Percentiles rank a stretch among this genome's conserved stretches.
Conservation (phyloP, 306 rosid genomes). For the Oemleria cerasiformis region DNA sequence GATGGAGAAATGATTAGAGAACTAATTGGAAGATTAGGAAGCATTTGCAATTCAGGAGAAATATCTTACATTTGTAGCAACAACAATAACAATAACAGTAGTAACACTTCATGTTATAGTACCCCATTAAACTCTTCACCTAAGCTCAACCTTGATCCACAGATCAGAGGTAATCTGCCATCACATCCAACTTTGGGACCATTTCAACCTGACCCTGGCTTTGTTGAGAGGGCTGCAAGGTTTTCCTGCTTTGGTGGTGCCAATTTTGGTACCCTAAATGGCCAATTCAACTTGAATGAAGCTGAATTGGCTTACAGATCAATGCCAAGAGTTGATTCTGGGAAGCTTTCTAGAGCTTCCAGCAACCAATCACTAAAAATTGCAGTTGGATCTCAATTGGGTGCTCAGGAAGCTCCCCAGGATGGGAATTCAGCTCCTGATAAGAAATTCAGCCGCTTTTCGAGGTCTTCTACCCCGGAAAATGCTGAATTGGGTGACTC, state of each 20-base stretch:
- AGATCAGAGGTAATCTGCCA: conserved; percentile 27
- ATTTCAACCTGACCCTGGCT: conserved; percentile 51
- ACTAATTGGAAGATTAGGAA: conserved; percentile 51
- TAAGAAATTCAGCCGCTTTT: conserved; percentile 32
- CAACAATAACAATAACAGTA: conserved; percentile 26
- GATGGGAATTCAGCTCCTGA: conserved; percentile 25
- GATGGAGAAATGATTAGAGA: conserved; percentile 43
- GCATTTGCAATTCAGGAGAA: conserved; percentile 47
- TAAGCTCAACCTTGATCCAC: conserved; percentile 43
- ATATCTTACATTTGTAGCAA: conserved; percentile 33
- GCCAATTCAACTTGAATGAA: conserved; percentile 34
- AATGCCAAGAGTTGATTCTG: conserved; percentile 35
- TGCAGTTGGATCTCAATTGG: conserved; percentile 36
- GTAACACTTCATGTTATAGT: conserved; percentile 48
- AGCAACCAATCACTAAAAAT: conserved; percentile 24
- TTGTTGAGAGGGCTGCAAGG: conserved; percentile 52
- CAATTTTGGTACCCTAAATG: conserved; percentile 20
- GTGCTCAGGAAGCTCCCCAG: conserved; percentile 23
- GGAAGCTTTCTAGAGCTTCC: conserved; percentile 33
- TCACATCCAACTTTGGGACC: conserved; percentile 38
- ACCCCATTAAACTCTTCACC: conserved; percentile 61
- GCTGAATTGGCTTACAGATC: conserved; percentile 34
- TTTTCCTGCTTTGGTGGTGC: conserved; percentile 39
- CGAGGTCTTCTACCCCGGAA: conserved; percentile 49
- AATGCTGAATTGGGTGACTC: conserved; percentile 46